Evolutionary conservation across 106 monocot genomes (phyloP), one percentile per base, ranked within the genome.

Genomic region (Acanthochlamys bracteata): DNA sequence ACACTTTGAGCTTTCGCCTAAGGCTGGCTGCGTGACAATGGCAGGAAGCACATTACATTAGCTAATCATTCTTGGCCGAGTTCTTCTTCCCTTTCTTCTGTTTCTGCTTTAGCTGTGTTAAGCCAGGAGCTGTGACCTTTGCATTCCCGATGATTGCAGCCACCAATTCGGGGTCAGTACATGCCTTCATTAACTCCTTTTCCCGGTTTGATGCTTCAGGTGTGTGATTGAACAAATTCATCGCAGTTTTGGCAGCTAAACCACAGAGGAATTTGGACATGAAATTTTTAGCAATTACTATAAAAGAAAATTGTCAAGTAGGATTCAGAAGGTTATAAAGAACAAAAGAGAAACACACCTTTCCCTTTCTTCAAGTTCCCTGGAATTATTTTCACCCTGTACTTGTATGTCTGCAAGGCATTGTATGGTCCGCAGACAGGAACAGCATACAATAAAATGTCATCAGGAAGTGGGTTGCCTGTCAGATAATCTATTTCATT

Each of bases 401-500:
- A 98, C 59, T 98, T 98, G 73, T 98, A 98, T 20, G 80, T 73
- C 61, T 92, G 98, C 79, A 98, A 59, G 17, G 98, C 98, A 73
- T 72, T 92, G 68, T 98, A 98, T 66, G 98, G 98, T 54, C 83
- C 92, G 64, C 92, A 98, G 13, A 98, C 88, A 41, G 98, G 98
- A 39, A 92, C 85, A n/a, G 88, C 91, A 75, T 92, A 98, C 27
- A 98, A 58, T 42, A 98, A 79, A 52, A 98, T 79, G 65, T 98
- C 98, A 73, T 81, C 72, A n/a, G 83, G 56, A 67, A 98, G 76
- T 19, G 98, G 92, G 76, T 66, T 88, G 53, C 98, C 92, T 1
- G 98, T 98, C 42, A 98, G 73, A 60, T 77, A 85, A 71, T 98
- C 98, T 8, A 92, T 19, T 68, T 98, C 98, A 69, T 89, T 98